phyloP scores from a whole-genome alignment of 768 basidiomycete species.

The Leccinum variicolor region DNA sequence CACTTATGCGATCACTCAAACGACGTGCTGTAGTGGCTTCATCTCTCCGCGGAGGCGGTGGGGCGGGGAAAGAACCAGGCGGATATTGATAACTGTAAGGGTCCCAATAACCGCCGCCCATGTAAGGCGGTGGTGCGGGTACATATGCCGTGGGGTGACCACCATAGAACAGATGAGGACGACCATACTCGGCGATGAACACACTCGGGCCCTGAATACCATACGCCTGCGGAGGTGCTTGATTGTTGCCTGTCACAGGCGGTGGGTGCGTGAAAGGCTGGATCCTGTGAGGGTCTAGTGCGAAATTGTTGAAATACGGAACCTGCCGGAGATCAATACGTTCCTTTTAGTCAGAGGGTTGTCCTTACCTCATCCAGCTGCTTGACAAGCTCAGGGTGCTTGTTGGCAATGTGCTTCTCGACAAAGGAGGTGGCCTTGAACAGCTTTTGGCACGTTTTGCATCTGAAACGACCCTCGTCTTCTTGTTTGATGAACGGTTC shows the following conservation, averaged over 20 bases:
- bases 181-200: slow-evolving; percentile 46
- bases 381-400: slow-evolving; percentile 85
- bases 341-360: slow-evolving; percentile 4
- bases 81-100: slow-evolving; percentile 42
- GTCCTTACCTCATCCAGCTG: slow-evolving; percentile 75
- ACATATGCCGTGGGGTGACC: slow-evolving; percentile 33
- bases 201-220: slow-evolving; percentile 64
- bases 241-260: slow-evolving; percentile 58
- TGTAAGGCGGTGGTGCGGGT: slow-evolving; percentile 38
- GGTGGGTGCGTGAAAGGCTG: slow-evolving; percentile 83
- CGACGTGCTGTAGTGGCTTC: slow-evolving; percentile 58
- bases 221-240: slow-evolving; percentile 83
- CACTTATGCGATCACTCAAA: slow-evolving; percentile 79
- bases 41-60: slow-evolving; percentile 49
- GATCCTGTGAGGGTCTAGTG: slow-evolving; percentile 91
- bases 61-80: slow-evolving; percentile 34
- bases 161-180: slow-evolving; percentile 39
- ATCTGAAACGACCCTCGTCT: slow-evolving; percentile 95
- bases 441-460: slow-evolving; percentile 93
- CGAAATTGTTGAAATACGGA: slow-evolving; percentile 93
- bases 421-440: slow-evolving; percentile 98
- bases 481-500: slow-evolving; percentile 89
- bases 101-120: slow-evolving; percentile 43
- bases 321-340: slow-evolving; percentile 46
- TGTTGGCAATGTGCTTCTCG: slow-evolving; percentile 95